A percentile compares a stretch with the other conserved stretches of the same genome.
These are phyloP conservation scores for Colletotrichum neosansevieriae DNA, from an alignment of 2,329 filamentous ascomycete species.

Conservation along the genomic window DNA sequence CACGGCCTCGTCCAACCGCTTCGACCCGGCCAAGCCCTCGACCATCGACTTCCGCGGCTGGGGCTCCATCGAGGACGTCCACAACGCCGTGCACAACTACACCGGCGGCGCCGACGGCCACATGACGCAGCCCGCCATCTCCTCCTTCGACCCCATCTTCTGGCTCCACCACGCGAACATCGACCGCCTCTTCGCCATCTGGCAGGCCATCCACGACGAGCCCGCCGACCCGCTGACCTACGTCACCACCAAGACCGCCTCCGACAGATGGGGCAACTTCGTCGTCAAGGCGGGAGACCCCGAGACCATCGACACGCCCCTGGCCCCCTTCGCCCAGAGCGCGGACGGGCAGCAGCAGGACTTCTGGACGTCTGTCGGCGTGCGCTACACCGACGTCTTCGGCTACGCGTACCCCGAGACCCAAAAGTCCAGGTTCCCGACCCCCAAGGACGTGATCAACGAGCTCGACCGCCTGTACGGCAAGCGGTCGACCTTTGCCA, in stretches of 20 bases:
- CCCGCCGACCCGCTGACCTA: slow-evolving; percentile 27
- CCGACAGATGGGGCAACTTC: slow-evolving; percentile 46
- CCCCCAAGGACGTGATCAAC: slow-evolving; percentile 40
- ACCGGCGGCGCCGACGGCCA: slow-evolving; percentile 51
- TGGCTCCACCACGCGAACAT: slow-evolving; percentile 56
- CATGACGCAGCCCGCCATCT: slow-evolving; percentile 63
- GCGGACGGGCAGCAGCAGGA: slow-evolving; percentile 16
- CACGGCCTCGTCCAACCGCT: slow-evolving; percentile 24
- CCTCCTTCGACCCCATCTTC: slow-evolving; percentile 74
- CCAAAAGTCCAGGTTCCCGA: slow-evolving; percentile 42
- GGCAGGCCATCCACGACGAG: slow-evolving; percentile 36
- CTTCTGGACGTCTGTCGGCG: slow-evolving; percentile 47
- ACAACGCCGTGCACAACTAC: slow-evolving; percentile 53
- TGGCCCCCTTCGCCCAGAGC: slow-evolving; percentile 45
- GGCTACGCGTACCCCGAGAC: slow-evolving; percentile 48
- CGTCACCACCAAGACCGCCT: slow-evolving; percentile 18
- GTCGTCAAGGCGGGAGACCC: slow-evolving; percentile 44
- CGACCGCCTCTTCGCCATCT: slow-evolving; percentile 37
- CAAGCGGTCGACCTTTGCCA: slow-evolving; percentile 32
- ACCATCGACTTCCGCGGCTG: slow-evolving; percentile 26
- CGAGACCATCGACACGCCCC: slow-evolving; percentile 40
- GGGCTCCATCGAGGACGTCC: slow-evolving; percentile 51
- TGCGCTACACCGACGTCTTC: slow-evolving; percentile 44
- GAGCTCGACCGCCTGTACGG: slow-evolving; percentile 31
- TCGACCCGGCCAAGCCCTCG: slow-evolving; percentile 6